Evolutionary conservation across 2,329 filamentous ascomycete species (phyloP).

Genomic region (Hypoxylon sp.): DNA sequence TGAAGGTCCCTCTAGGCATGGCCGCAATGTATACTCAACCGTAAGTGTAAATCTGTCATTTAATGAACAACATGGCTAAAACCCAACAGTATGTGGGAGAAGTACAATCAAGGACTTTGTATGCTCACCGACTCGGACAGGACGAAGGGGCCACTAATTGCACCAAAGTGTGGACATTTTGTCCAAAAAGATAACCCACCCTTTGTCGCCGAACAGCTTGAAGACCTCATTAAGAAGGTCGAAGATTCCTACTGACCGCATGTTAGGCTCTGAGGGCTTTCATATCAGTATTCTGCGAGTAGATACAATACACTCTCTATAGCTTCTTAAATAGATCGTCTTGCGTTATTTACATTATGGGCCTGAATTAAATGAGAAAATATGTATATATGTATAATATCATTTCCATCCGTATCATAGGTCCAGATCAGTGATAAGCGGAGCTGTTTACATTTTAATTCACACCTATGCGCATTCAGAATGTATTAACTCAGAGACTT

Average conservation of each 20-base stretch:
- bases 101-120: slow-evolving; percentile 50
- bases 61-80: slow-evolving; percentile 18
- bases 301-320: too few relatives aligned
- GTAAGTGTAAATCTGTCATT: slow-evolving; percentile 39
- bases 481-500: too few relatives aligned
- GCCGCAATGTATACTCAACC: slow-evolving; percentile 49
- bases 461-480: too few relatives aligned
- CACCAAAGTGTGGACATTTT: slow-evolving; percentile 50
- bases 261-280: too few relatives aligned
- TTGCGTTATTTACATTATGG: too few relatives aligned
- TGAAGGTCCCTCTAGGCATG: slow-evolving; percentile 49
- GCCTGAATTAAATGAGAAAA: too few relatives aligned
- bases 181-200: slow-evolving; percentile 49
- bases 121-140: slow-evolving; percentile 46
- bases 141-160: slow-evolving; percentile 46
- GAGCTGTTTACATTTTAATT: too few relatives aligned
- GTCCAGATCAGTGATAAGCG: too few relatives aligned
- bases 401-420: too few relatives aligned
- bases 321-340: too few relatives aligned
- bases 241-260: slow-evolving; percentile 34
- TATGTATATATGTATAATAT: too few relatives aligned
- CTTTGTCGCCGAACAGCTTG: slow-evolving; percentile 45
- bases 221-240: slow-evolving; percentile 39
- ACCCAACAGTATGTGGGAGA: slow-evolving; percentile 47
- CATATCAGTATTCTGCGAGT: too few relatives aligned